phyloP scores from a whole-genome alignment of 352 stramenopile genomes.

The Phytopythium mirpurense region DNA sequence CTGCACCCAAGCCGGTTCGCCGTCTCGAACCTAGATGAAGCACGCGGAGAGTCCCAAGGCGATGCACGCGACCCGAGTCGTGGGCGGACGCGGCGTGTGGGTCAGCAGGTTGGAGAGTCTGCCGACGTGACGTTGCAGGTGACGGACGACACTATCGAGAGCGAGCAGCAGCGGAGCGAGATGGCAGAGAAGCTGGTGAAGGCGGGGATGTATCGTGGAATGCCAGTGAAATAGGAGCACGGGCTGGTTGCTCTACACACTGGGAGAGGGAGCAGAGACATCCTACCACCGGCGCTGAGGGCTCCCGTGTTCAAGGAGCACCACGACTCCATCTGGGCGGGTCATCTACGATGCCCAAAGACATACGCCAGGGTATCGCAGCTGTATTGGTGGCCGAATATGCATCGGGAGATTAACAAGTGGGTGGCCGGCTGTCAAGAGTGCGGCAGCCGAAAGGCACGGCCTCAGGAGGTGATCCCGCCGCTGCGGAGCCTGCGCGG shows the following conservation, averaged over 20 bases:
- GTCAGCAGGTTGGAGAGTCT: background rate
- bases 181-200: constrained; percentile 1
- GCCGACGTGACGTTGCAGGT: background rate
- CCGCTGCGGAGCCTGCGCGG: constrained; percentile 13
- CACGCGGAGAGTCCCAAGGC: too few relatives aligned
- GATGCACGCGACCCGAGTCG: too few relatives aligned
- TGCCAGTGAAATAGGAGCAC: background rate
- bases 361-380: background rate
- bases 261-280: background rate
- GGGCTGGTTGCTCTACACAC: background rate
- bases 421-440: constrained; percentile 6
- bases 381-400: constrained; percentile 7
- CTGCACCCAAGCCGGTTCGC: too few relatives aligned
- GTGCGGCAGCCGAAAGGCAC: constrained; percentile 10
- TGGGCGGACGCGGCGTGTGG: too few relatives aligned
- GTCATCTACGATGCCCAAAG: constrained; percentile 4
- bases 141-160: background rate
- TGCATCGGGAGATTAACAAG: background rate
- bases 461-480: constrained; percentile 8
- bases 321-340: constrained; percentile 9
- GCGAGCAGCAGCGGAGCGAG: constrained; percentile 3
- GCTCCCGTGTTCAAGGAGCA: constrained; percentile 4
- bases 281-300: constrained; percentile 12
- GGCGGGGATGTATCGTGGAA: background rate
- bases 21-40: too few relatives aligned